Conservation (phyloP, 78 protist species). For the Acrasis kona region DNA sequence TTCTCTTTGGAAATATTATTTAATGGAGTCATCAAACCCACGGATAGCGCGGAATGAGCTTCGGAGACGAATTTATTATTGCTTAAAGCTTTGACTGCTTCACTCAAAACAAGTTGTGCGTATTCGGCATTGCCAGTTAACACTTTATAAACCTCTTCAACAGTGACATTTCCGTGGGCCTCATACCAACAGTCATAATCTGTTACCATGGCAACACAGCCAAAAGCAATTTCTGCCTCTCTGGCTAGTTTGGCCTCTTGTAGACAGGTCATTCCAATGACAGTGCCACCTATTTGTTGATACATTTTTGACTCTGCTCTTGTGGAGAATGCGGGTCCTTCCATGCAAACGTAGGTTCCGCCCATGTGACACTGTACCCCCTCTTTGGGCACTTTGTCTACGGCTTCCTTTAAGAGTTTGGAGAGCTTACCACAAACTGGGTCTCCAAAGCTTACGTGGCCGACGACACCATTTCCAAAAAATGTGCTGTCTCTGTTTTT, state of each 20-base stretch:
- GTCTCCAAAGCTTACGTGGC: slow-evolving; percentile 34
- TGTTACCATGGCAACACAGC: slow-evolving; percentile 37
- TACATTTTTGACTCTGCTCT: slow-evolving; percentile 27
- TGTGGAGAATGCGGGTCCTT: slow-evolving; percentile 46
- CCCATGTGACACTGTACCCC: neutral
- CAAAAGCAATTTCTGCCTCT: slow-evolving; percentile 39
- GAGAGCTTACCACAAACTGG: slow-evolving; percentile 19
- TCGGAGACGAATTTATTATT: slow-evolving; percentile 13
- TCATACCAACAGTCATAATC: slow-evolving; percentile 57
- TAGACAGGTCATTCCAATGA: slow-evolving; percentile 50
- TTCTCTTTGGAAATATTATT: neutral
- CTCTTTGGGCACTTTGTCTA: slow-evolving; percentile 1
- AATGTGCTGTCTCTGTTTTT: slow-evolving; percentile 16
- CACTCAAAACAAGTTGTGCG: slow-evolving; percentile 6
- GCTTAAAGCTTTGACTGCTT: neutral
- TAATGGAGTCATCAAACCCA: slow-evolving; percentile 7
- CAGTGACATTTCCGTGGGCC: neutral
- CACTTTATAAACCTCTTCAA: neutral
- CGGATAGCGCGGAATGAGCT: slow-evolving; percentile 7
- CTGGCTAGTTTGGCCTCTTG: slow-evolving; percentile 32
- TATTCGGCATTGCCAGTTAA: slow-evolving; percentile 20
- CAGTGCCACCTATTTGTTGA: slow-evolving; percentile 28
- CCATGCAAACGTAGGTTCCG: slow-evolving; percentile 33
- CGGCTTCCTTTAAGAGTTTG: neutral
- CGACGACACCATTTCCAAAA: slow-evolving; percentile 32